Evolutionary conservation across 768 basidiomycete species (phyloP), one percentile per base, ranked within the genome.

Genomic region (Mycena filopes): DNA sequence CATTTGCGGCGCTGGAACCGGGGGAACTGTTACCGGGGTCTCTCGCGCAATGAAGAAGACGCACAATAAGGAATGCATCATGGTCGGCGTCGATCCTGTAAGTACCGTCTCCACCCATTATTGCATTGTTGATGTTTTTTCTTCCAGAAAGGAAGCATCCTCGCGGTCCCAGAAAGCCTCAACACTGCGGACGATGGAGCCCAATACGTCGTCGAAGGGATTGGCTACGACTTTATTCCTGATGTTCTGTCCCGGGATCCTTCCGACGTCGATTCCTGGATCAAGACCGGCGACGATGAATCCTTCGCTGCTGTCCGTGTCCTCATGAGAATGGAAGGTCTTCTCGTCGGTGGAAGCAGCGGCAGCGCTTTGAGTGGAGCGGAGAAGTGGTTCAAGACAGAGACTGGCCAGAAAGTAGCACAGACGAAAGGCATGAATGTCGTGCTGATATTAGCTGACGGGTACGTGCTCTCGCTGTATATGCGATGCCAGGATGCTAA

Each of bases 211-310:
- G 89, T 98, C 23, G 98, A 99, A 75, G 98, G 98, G n/a, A 99
- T 98, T 57, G 98, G 98, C 28, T 95, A 96, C 70, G 95, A 97
- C 76, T 97, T 97, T 74, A 74, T 97, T 47, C 96, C 97, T 0
- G 86, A 93, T 45, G 96, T 96, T 2, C 84, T 98, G 42, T 88
- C 90, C 40, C 92, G 91, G 50, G 80, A 84, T 20, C 76, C 79
- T 7, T 70, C 67, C 0, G 83, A 87, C 29, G 81, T 99, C 53
- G 86, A 96, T 72, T 63, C 74, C n/a, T 95, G 94, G 98, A 76
- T 95, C 66, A 99, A 98, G 84, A 90, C 91, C 0, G 81, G 79
- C 1, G 98, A 99, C 70, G 83, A 89, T 3, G 92, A 93, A 46
- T 84, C 95, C 0, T 98, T 96, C 71, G 83, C 82, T 11, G 89